phyloP scores from a whole-genome alignment of 2,329 filamentous ascomycete genomes.

The Cyphellophora attinorum region DNA sequence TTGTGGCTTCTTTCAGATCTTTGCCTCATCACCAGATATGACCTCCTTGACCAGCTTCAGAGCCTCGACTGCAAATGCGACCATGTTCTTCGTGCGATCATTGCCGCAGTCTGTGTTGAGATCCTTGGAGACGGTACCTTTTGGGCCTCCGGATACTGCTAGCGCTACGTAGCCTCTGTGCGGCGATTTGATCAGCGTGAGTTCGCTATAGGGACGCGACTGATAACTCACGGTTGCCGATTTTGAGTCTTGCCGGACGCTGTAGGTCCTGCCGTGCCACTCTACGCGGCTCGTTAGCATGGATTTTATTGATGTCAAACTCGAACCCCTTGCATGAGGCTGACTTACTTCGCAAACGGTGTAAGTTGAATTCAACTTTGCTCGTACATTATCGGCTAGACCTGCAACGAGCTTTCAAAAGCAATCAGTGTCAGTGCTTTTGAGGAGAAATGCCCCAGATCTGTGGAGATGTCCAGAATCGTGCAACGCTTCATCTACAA shows the following conservation, averaged over 20 bases:
- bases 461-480: too few species aligned
- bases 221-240: conserved; percentile 40
- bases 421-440: too few species aligned
- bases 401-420: neutral
- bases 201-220: too few species aligned
- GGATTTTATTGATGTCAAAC: too few species aligned
- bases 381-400: neutral
- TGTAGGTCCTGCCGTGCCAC: conserved; percentile 55
- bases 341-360: conserved; percentile 11
- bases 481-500: too few species aligned
- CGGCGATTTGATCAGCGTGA: too few species aligned
- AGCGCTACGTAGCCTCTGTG: conserved; percentile 54
- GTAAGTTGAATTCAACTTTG: neutral
- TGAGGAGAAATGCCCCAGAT: too few species aligned
- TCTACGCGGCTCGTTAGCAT: too few species aligned
- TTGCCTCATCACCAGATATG: too few species aligned
- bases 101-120: conserved; percentile 44
- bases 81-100: conserved; percentile 53
- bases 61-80: conserved; percentile 50
- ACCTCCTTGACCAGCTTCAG: conserved; percentile 49
- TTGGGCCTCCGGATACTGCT: conserved; percentile 43
- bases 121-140: conserved; percentile 45
- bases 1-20: too few species aligned
- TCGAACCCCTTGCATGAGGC: neutral
- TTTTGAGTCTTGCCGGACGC: conserved; percentile 45